Evolutionary conservation across 2,329 filamentous ascomycete genomes (phyloP), one percentile per base, ranked within the genome.

Genomic region (Cylindrodendrum hubeiense): DNA sequence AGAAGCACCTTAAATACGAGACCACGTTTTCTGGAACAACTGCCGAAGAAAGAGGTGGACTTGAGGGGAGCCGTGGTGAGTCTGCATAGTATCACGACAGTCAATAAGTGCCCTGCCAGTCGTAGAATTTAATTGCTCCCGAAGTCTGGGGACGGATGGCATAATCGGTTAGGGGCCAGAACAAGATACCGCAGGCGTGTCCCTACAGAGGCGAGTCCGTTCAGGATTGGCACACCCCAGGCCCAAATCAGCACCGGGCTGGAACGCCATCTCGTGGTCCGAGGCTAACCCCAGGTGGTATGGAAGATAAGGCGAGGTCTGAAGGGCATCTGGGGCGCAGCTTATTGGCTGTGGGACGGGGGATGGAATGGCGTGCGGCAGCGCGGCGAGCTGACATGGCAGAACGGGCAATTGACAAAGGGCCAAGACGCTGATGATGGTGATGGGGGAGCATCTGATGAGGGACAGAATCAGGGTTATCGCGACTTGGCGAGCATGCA

Each of bases 251-350:
- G 34, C 37, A 62, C 63, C 33, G 5, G 33, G 24, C 28, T 56
- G 60, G 28, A 60, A 52, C 44, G 24, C 51, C 39, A 49, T 37
- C 13, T 43, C 59, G 52, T 63, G 58, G 63, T 41, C 65, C 70
- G 68, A 71, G 55, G 64, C 72, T 74, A 74, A 60, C 63, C 67
- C 72, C 49, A 63, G 70, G 70, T 55, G 69, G 69, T 67, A 60
- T 57, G 70, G 71, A 63, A 74, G 72, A 74, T 74, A 74, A 74
- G 70, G 64, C 63, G 59, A 68, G 52, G 65, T 44, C 64, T 66
- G 49, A 67, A 63, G 65, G 47, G 68, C 60, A 68, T 71, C 58
- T 65, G 24, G 26, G 34, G 30, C 21, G 56, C 15, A 44, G 53
- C 44, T 57, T 6, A 74, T 74, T 74, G 68, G 71, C 46, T 54